Evolutionary conservation across 495 filamentous ascomycete species (phyloP).

Genomic region (Xylaria acuta): DNA sequence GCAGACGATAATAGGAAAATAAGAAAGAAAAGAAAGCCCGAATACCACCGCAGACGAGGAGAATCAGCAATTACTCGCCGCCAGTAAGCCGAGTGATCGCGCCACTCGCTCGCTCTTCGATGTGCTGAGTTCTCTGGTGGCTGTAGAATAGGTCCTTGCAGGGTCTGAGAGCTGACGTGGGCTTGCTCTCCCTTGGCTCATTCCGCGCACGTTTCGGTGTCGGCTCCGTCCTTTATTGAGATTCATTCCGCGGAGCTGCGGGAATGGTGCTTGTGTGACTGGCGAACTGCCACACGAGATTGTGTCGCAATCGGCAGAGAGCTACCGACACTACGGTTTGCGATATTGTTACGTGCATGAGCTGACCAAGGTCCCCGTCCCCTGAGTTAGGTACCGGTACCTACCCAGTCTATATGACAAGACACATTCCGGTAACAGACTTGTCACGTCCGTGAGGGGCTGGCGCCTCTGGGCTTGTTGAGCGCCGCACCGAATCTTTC

Average conservation of each 20-base stretch:
- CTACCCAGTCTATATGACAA: background rate
- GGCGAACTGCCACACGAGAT: background rate
- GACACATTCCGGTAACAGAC: constrained; percentile 10
- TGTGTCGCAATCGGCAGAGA: constrained; percentile 22
- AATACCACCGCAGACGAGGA: background rate
- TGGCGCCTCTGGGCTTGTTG: background rate
- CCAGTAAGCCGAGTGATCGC: constrained; percentile 16
- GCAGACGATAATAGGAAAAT: background rate
- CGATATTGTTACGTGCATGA: constrained; percentile 26
- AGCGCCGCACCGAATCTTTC: constrained; percentile 20
- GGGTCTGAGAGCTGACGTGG: constrained; percentile 18
- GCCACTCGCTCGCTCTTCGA: constrained; percentile 14
- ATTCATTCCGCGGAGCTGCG: background rate
- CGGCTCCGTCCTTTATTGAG: background rate
- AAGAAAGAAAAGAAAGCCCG: background rate
- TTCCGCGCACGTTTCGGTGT: background rate
- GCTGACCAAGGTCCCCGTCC: constrained; percentile 11
- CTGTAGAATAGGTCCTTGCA: constrained; percentile 1
- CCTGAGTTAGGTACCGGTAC: constrained; percentile 4
- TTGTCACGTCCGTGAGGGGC: background rate
- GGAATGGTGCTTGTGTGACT: constrained; percentile 8
- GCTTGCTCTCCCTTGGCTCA: background rate
- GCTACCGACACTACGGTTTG: constrained; percentile 25
- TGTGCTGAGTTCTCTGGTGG: constrained; percentile 3
- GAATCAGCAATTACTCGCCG: background rate